phyloP scores from a whole-genome alignment of 768 basidiomycete genomes.

The Rubroboletus pulcherrimus region DNA sequence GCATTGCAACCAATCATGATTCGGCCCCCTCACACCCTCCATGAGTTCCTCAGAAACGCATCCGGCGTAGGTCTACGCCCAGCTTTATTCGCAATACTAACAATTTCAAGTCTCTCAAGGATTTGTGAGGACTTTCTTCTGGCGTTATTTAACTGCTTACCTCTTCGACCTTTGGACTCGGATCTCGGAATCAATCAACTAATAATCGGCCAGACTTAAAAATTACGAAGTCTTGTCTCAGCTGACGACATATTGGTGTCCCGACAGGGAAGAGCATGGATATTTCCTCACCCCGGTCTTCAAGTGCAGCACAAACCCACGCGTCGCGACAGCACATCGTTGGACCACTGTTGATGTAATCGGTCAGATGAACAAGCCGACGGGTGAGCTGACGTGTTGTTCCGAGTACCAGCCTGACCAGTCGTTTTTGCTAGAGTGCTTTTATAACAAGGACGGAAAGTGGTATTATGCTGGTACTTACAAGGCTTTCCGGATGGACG shows the following conservation, averaged over 20 bases:
- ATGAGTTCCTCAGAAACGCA: slow-evolving; percentile 62
- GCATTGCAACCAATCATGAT: slow-evolving; percentile 66
- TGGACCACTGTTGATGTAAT: slow-evolving; percentile 67
- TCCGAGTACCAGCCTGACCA: neutral
- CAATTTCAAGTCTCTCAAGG: slow-evolving; percentile 47
- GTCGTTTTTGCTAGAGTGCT: slow-evolving; percentile 52
- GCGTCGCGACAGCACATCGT: slow-evolving; percentile 70
- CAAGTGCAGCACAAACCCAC: slow-evolving; percentile 78
- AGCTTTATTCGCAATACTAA: slow-evolving; percentile 1
- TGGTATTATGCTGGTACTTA: slow-evolving; percentile 88
- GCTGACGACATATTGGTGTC: slow-evolving; percentile 71
- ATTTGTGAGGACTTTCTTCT: slow-evolving; percentile 42
- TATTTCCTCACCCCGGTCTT: slow-evolving; percentile 70
- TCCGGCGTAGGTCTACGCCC: slow-evolving; percentile 45
- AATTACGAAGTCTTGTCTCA: slow-evolving; percentile 68
- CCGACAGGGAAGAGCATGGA: slow-evolving; percentile 79
- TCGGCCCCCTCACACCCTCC: slow-evolving; percentile 58
- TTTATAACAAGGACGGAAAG: slow-evolving; percentile 73
- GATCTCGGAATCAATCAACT: neutral
- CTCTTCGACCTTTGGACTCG: neutral
- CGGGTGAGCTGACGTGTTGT: slow-evolving; percentile 39
- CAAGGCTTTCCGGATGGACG: slow-evolving; percentile 59
- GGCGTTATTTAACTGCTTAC: neutral
- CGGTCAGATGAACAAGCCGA: slow-evolving; percentile 55
- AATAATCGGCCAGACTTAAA: slow-evolving; percentile 43